Conservation (phyloP, 73 alveolate genomes). For the Uronychia setigera region DNA sequence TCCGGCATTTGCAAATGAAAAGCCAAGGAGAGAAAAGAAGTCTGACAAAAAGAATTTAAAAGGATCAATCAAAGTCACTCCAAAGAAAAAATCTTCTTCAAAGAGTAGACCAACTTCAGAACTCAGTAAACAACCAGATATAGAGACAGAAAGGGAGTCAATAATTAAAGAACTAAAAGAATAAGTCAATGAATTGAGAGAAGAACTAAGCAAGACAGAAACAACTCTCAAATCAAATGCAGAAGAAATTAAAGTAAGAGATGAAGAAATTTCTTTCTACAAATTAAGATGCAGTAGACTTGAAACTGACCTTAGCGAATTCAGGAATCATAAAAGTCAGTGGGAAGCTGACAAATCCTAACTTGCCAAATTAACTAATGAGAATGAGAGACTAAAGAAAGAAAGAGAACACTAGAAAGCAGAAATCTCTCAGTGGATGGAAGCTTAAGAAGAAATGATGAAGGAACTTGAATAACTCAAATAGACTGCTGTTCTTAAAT, state of each 20-base stretch:
- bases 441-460: background rate
- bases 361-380: slow-evolving; percentile 9
- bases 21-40: background rate
- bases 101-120: slow-evolving; percentile 4
- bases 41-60: background rate
- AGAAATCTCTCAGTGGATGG: background rate
- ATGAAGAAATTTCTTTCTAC: background rate
- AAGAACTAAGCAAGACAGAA: slow-evolving; percentile 15
- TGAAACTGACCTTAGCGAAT: background rate
- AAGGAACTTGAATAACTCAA: background rate
- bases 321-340: background rate
- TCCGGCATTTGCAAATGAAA: too few relatives aligned
- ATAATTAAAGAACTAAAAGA: background rate
- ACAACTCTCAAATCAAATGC: background rate
- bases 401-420: background rate
- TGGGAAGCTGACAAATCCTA: slow-evolving; percentile 5
- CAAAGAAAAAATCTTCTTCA: background rate
- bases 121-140: background rate
- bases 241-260: background rate
- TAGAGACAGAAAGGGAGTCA: too few relatives aligned
- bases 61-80: background rate
- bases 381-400: slow-evolving; percentile 7
- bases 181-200: slow-evolving; percentile 14
- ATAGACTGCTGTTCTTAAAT: background rate
- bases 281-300: background rate